phyloP scores from a whole-genome alignment of 306 rosid species.

The Fragaria vesca region DNA sequence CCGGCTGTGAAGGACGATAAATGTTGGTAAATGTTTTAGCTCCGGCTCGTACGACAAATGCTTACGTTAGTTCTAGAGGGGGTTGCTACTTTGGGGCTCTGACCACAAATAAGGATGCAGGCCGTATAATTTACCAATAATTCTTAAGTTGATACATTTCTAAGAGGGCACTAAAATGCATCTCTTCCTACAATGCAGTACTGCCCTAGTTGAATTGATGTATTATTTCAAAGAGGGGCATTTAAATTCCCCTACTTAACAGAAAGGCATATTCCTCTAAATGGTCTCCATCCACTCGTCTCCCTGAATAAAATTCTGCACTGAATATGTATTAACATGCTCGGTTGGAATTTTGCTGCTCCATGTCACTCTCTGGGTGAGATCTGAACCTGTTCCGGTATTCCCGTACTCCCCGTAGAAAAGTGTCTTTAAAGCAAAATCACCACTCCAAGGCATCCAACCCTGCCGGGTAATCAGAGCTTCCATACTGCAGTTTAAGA shows the following conservation, averaged over 20 bases:
- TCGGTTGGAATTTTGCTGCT: constrained; percentile 54
- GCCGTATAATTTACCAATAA: too few species aligned
- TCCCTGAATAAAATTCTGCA: constrained; percentile 81
- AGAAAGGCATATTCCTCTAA: not conserved
- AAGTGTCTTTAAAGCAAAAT: constrained; percentile 64
- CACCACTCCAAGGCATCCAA: constrained; percentile 76
- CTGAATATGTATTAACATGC: constrained; percentile 53
- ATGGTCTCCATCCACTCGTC: constrained; percentile 65
- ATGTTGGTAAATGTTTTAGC: not conserved
- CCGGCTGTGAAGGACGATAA: not conserved
- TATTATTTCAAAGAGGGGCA: not conserved
- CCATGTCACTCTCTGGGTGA: constrained; percentile 56
- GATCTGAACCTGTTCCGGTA: constrained; percentile 47
- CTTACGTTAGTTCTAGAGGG: too few species aligned
- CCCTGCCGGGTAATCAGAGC: constrained; percentile 50
- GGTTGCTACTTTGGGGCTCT: too few species aligned
- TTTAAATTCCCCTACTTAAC: not conserved
- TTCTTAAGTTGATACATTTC: not conserved
- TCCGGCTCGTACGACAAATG: not conserved
- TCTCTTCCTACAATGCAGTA: not conserved
- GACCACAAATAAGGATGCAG: too few species aligned
- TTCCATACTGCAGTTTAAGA: constrained; percentile 47
- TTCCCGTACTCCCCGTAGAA: constrained; percentile 72
- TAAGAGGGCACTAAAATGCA: not conserved
- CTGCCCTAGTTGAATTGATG: not conserved